Base-by-base conservation (phyloP, 805 yeast species). In the Candida pseudoglaebosa region DNA sequence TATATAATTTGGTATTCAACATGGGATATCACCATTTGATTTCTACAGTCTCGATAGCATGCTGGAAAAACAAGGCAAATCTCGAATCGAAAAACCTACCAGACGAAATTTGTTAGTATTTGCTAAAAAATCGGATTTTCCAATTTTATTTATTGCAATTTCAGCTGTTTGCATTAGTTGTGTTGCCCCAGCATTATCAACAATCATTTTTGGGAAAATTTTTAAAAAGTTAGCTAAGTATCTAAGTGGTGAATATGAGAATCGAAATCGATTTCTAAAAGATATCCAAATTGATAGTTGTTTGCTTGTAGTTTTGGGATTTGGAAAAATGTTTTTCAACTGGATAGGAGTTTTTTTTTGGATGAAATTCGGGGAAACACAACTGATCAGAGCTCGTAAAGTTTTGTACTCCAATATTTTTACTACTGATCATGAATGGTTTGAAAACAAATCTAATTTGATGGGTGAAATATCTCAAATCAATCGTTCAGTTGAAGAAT, bases 401-500 rank as follows among this genome's bases (percentile, higher is more conserved):
- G 36, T 44, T 3, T 43, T 87, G 3, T 72, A 75, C 35, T 36
- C 48, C 1, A 62, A 73, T 1, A 59, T 83, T 19, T 44, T 85
- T 13, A 48, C 54, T 15, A 67, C 73, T 42, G 62, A 75, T 0
- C 52, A 78, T 21, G 58, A 61, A 14, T 86, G 93, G 93, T 80
- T 74, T 50, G 95, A 87, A 40, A 49, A 54, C 1, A 70, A 73
- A 37, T 61, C 65, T 1, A 74, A 77, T 28, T 47, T 82, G 1
- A 67, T 77, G 48, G 95, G 96, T 6, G 74, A 76, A 16, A 50
- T 83, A 10, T 68, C 81, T 5, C 89, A 80, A 53, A 57, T 77
- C 5, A 82, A 82, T 61, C 59, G 95, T 49, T 78, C 89, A 52
- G 66, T 84, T 19, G 93, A 87, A 59, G 95, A 87, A 49, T 53